A percentile compares a stretch with the other conserved stretches of the same genome.
Evolutionary conservation across 2,329 filamentous ascomycete genomes (phyloP).

Genomic region (Alternaria novae-zelandiae): DNA sequence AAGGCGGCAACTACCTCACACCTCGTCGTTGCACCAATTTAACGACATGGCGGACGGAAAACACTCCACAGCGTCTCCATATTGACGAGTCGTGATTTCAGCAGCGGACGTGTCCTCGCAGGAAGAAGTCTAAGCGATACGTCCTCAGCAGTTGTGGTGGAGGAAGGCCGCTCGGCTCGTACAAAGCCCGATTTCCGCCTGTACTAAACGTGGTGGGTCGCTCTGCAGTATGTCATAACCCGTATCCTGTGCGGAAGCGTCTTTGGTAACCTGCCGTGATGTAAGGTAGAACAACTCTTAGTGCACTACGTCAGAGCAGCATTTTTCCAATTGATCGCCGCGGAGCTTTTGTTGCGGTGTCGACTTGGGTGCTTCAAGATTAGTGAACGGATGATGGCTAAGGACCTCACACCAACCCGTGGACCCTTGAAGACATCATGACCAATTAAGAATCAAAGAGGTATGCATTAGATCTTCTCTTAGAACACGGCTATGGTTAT

Average conservation of each 20-base stretch:
- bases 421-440: neutral
- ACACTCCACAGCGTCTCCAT: conserved; percentile 6
- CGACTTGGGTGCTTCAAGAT: neutral
- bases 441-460: neutral
- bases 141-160: conserved; percentile 1
- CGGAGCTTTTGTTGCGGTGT: neutral
- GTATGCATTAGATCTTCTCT: neutral
- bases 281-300: neutral
- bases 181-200: conserved; percentile 4
- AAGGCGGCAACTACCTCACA: neutral
- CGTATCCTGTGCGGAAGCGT: neutral
- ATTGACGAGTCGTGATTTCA: neutral
- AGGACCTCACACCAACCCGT: neutral
- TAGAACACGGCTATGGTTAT: neutral
- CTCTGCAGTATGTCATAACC: conserved; percentile 13
- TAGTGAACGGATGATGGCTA: neutral
- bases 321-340: neutral
- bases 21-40: neutral
- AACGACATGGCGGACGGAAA: neutral
- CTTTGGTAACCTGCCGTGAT: neutral
- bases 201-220: conserved; percentile 7
- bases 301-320: neutral
- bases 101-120: conserved; percentile 15
- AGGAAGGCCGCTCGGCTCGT: conserved; percentile 4
- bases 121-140: conserved; percentile 9